Evolutionary conservation across 2,329 filamentous ascomycete species (phyloP).

Genomic region (Metarhizium album): DNA sequence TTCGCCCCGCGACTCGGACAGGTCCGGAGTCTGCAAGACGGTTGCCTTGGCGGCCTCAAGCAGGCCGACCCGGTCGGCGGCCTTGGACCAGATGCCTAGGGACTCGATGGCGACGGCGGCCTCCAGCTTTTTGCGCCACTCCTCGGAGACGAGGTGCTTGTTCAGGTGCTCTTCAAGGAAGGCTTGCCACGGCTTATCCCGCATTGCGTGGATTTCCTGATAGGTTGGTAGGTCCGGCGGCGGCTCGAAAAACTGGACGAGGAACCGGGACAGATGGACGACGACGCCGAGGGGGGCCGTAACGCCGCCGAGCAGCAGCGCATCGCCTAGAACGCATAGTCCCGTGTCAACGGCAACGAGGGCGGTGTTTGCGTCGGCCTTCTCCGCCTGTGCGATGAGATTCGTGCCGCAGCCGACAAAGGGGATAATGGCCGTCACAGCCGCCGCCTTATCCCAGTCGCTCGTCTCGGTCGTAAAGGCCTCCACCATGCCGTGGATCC

Average conservation of each 20-base stretch:
- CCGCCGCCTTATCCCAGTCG: background rate
- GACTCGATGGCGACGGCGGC: background rate
- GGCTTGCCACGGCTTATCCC: background rate
- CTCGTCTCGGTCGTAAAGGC: background rate
- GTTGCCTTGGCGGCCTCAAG: background rate
- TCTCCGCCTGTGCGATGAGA: no score
- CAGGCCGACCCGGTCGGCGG: background rate
- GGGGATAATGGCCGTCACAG: conserved; percentile 1
- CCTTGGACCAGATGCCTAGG: background rate
- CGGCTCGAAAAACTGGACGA: background rate
- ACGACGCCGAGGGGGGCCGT: background rate
- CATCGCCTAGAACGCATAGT: background rate
- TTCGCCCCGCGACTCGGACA: no score
- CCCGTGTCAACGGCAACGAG: background rate
- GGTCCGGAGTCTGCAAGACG: background rate
- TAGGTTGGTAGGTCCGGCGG: background rate
- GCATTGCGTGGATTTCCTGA: background rate
- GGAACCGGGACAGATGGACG: conserved; percentile 1
- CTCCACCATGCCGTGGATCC: background rate
- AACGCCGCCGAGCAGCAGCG: background rate
- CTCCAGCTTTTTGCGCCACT: conserved; percentile 2
- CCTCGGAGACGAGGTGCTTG: background rate
- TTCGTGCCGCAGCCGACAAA: conserved; percentile 3
- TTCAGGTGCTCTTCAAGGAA: background rate
- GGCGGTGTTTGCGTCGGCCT: no score